phyloP scores from a whole-genome alignment of 257 asterid species.

The Paraleonurus japonicus region DNA sequence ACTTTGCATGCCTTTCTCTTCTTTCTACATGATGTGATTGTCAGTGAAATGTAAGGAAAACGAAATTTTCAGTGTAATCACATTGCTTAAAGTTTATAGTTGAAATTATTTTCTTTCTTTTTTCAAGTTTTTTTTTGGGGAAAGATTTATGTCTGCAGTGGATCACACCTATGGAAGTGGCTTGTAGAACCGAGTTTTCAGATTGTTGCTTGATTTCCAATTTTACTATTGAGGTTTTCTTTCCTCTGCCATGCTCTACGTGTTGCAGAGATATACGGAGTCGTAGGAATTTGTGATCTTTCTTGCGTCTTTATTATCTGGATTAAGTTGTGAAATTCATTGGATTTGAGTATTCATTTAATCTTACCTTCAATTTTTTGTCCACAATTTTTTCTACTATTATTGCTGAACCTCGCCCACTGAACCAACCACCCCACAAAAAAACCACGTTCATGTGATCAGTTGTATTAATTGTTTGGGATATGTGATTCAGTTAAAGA shows the following conservation, averaged over 20 bases:
- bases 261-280: not conserved
- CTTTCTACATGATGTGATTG: conserved; percentile 13
- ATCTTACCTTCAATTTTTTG: too few species aligned
- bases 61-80: conserved; percentile 10
- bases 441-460: too few species aligned
- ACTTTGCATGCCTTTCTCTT: conserved; percentile 2
- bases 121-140: not conserved
- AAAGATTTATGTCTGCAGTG: not conserved
- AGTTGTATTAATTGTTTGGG: too few species aligned
- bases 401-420: too few species aligned
- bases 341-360: not conserved
- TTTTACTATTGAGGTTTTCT: not conserved
- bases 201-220: not conserved
- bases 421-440: too few species aligned
- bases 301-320: not conserved
- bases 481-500: too few species aligned
- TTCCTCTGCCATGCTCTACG: not conserved
- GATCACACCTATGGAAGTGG: not conserved
- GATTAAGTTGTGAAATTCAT: not conserved
- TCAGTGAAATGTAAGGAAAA: conserved; percentile 24
- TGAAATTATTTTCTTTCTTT: not conserved
- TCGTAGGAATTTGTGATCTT: not conserved
- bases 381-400: too few species aligned
- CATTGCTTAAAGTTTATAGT: conserved; percentile 20
- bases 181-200: not conserved